These are phyloP conservation scores for Didymellaceae sp. DNA, from an alignment of 2,329 filamentous ascomycete genomes.

Conservation along the genomic window DNA sequence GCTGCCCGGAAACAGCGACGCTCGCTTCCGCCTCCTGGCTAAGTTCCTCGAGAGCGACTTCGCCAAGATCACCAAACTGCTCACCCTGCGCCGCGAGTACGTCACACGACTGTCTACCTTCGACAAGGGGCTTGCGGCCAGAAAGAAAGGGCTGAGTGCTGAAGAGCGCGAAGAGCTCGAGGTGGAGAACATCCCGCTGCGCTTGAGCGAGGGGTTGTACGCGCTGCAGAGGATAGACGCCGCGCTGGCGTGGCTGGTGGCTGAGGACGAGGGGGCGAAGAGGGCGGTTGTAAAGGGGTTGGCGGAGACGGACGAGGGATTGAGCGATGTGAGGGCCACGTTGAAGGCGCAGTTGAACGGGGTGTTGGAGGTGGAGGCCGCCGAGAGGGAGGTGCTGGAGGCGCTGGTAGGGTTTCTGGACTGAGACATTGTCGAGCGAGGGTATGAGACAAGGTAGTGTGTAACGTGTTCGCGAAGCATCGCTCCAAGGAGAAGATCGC, in stretches of 20 bases:
- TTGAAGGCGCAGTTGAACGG: conserved; percentile 72
- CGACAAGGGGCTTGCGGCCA: conserved; percentile 66
- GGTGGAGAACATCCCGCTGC: conserved; percentile 74
- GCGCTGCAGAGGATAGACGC: conserved; percentile 83
- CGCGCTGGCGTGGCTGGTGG: conserved; percentile 86
- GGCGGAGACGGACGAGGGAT: conserved; percentile 69
- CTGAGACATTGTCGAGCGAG: conserved; percentile 5
- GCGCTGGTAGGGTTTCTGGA: conserved; percentile 56
- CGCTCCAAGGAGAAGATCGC: too few relatives aligned
- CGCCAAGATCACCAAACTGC: conserved; percentile 77
- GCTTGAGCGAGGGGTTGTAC: conserved; percentile 85
- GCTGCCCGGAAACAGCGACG: conserved; percentile 76
- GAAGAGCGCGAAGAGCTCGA: conserved; percentile 68
- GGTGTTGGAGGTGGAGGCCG: conserved; percentile 59
- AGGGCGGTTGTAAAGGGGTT: conserved; percentile 69
- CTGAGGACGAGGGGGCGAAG: conserved; percentile 81
- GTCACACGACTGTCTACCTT: conserved; percentile 66
- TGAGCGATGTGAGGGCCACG: conserved; percentile 69
- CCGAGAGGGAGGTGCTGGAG: conserved; percentile 69
- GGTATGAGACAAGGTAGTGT: neutral
- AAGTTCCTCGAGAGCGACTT: conserved; percentile 98
- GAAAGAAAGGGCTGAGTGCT: conserved; percentile 61
- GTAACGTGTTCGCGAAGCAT: too few relatives aligned
- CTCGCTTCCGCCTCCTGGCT: conserved; percentile 82
- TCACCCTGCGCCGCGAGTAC: conserved; percentile 76